A percentile compares a stretch with the other conserved stretches of the same genome.
phyloP scores from a whole-genome alignment of 2,329 filamentous ascomycete genomes.

The Septoria linicola region DNA sequence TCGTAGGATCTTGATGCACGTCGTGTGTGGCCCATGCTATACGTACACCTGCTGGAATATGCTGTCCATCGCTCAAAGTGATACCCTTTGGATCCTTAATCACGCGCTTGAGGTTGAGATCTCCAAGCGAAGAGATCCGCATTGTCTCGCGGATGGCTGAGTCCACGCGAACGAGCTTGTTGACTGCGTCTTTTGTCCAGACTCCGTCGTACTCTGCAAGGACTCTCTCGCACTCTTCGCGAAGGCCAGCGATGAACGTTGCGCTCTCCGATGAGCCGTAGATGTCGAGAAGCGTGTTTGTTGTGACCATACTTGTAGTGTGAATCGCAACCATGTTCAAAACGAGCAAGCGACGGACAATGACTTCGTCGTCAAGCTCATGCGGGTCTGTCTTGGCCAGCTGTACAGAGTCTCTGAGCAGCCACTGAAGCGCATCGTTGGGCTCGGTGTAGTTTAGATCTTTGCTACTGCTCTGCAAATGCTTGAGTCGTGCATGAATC shows the following conservation, averaged over 20 bases:
- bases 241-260: slow-evolving; percentile 25
- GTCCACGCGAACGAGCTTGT: slow-evolving; percentile 28
- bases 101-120: slow-evolving; percentile 26
- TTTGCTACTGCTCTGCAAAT: slow-evolving; percentile 12
- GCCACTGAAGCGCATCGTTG: slow-evolving; percentile 30
- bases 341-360: slow-evolving; percentile 25
- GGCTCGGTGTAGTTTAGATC: slow-evolving; percentile 11
- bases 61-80: slow-evolving; percentile 26
- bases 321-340: slow-evolving; percentile 34
- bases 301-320: slow-evolving; percentile 28
- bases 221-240: slow-evolving; percentile 28
- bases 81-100: slow-evolving; percentile 30
- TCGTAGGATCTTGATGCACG: slow-evolving; percentile 30
- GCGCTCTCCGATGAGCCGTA: slow-evolving; percentile 22
- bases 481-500: slow-evolving; percentile 19
- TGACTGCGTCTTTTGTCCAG: slow-evolving; percentile 30
- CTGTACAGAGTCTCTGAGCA: slow-evolving; percentile 22
- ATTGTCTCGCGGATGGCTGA: slow-evolving; percentile 34
- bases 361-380: slow-evolving; percentile 20
- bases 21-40: slow-evolving; percentile 24
- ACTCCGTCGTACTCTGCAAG: slow-evolving; percentile 20
- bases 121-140: slow-evolving; percentile 22
- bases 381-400: slow-evolving; percentile 19
- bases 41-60: slow-evolving; percentile 30
- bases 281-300: slow-evolving; percentile 30